Conservation (phyloP, 176 grass and related monocot species). For the Bolboschoenus planiculmis region DNA sequence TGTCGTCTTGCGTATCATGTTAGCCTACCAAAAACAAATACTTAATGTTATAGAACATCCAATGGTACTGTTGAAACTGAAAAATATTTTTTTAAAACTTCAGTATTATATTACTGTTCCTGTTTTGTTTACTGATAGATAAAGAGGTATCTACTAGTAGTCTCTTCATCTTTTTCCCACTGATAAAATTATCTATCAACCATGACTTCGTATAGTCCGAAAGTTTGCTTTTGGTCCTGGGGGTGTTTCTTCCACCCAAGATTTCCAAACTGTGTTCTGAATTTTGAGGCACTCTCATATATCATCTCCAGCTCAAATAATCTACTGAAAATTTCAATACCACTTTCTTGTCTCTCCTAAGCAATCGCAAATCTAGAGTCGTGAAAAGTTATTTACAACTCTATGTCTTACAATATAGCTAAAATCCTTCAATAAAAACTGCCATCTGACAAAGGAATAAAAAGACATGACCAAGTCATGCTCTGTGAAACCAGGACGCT, state of each 20-base stretch:
- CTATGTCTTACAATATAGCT: neutral
- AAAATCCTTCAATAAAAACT: neutral
- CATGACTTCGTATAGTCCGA: neutral
- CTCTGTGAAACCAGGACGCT: neutral
- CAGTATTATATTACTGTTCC: neutral
- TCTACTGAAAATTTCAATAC: neutral
- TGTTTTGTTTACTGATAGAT: neutral
- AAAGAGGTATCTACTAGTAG: neutral
- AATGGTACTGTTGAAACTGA: neutral
- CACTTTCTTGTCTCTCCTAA: neutral
- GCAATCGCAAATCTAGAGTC: neutral
- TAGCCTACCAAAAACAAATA: slow-evolving; percentile 50
- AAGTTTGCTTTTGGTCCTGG: neutral
- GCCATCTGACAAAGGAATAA: neutral
- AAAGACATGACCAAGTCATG: neutral
- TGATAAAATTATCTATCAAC: neutral
- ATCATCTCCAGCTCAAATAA: neutral
- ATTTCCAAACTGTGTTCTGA: neutral
- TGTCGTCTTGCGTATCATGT: slow-evolving; percentile 95
- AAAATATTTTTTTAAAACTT: neutral
- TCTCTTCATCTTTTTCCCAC: neutral
- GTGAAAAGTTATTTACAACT: neutral
- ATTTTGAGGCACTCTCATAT: neutral
- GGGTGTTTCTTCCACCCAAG: neutral
- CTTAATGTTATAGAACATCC: neutral